Evolutionary conservation across 139 green algal genomes (phyloP).

Genomic region (Pleodorina starrii): DNA sequence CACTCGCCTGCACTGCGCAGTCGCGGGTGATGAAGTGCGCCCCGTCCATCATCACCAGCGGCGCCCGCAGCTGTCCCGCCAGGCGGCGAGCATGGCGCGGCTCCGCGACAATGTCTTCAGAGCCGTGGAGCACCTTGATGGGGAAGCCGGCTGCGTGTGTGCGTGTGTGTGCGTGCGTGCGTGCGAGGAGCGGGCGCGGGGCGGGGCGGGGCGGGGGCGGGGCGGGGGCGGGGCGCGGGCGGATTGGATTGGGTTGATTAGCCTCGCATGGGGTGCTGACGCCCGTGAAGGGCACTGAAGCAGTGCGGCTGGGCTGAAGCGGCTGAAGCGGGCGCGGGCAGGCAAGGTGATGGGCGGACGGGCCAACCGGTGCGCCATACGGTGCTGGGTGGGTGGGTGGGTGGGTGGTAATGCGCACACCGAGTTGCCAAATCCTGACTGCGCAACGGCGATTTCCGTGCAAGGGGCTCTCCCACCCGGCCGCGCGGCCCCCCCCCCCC

Average conservation of each 20-base stretch:
- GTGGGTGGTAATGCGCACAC: no score
- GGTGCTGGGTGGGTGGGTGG: no score
- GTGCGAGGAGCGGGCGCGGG: neutral
- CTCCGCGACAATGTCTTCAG: constrained; percentile 13
- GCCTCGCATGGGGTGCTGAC: neutral
- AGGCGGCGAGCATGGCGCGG: constrained; percentile 5
- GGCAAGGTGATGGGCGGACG: neutral
- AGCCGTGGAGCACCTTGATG: constrained; percentile 49
- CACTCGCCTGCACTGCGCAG: constrained; percentile 55
- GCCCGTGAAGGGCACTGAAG: no score
- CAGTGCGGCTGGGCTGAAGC: neutral
- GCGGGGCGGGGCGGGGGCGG: neutral
- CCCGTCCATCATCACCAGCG: constrained; percentile 61
- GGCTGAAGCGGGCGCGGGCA: neutral
- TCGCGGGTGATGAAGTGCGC: constrained; percentile 71
- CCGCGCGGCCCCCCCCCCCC: no score
- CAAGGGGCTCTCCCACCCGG: no score
- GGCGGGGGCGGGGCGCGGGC: neutral
- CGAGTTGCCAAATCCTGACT: no score
- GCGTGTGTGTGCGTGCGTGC: neutral
- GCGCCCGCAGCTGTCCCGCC: neutral
- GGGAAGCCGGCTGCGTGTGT: constrained; percentile 20
- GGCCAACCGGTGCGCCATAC: no score
- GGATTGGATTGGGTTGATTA: neutral
- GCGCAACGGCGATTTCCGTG: no score